Base-by-base conservation (phyloP, 768 basidiomycete genomes). In the Tubosaeta sp. region DNA sequence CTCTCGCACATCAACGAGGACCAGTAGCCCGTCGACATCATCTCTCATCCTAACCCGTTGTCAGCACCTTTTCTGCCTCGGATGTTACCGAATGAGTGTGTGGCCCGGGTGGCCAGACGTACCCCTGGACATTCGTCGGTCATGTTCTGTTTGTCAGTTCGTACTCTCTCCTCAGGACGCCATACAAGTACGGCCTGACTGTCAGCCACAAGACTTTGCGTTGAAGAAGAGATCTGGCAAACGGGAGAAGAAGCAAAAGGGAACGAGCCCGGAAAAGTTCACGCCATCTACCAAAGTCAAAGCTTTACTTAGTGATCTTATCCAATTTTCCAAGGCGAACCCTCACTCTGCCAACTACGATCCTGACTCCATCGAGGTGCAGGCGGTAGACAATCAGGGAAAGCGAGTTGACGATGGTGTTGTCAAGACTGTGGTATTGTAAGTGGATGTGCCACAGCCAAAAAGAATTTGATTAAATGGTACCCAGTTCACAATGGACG, bases 341-440 rank as follows among this genome's bases (percentile, higher is more conserved):
- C 93, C 91, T 14, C 76, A 90, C 64, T 95, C 94, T 16, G 68
- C 71, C 14, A 95, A 98, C 67, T 97, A 92, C 61, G 88, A 94
- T 66, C 84, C 89, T 16, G 70, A 72, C 19, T 76, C 81, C 32
- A 69, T 85, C 40, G 90, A 87, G 64, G 76, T 91, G 19, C 82
- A 90, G 62, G 83, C 88, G 76, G 73, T 90, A 22, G 90, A 94
- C 56, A 75, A 76, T 39, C 69, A 87, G 44, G 92, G 90, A 19
- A 82, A 83, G 53, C 77, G 77, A 22, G 59, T 87, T 14, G 85
- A 87, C 45, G 84, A 87, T 41, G 82, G 81, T 4, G 63, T 83
- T 30, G 73, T 87, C 46, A 98, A 99, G 74, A 94, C 92, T 4
- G 87, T 98, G 36, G 94, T 98, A 46, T 98, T 98, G 90, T 97